Evolutionary conservation across 495 filamentous ascomycete genomes (phyloP).

Genomic region (Lindgomyces ingoldianus): DNA sequence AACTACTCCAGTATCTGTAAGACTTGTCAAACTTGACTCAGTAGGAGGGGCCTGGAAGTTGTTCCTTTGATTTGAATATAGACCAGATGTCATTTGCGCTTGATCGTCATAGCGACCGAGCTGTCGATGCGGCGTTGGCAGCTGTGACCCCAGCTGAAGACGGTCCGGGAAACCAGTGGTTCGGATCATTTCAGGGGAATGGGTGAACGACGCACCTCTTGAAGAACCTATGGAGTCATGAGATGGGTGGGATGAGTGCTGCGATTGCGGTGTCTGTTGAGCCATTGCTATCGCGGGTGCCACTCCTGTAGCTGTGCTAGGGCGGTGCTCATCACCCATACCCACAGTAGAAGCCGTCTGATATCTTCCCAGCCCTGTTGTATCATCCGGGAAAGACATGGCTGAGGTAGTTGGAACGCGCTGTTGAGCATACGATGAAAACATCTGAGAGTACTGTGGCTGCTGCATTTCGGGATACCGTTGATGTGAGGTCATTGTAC

Average conservation of each 20-base stretch:
- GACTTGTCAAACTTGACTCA: constrained; percentile 19
- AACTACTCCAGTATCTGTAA: constrained; percentile 10
- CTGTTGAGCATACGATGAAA: background rate
- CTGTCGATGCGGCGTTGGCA: background rate
- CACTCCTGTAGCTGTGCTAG: background rate
- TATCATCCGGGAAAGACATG: background rate
- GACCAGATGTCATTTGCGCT: background rate
- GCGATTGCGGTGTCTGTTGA: background rate
- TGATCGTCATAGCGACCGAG: constrained; percentile 1
- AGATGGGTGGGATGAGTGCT: background rate
- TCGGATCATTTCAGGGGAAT: constrained; percentile 6
- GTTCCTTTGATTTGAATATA: constrained; percentile 11
- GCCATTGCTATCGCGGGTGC: background rate
- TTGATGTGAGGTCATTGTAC: too few relatives aligned
- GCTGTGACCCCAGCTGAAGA: constrained; percentile 1
- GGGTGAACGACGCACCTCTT: constrained; percentile 11
- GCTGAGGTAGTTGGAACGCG: background rate
- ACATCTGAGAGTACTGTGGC: constrained; percentile 3
- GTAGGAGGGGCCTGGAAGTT: constrained; percentile 2
- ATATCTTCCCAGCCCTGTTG: background rate
- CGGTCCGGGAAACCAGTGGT: background rate
- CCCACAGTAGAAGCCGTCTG: background rate
- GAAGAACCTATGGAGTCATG: constrained; percentile 1
- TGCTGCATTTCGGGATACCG: too few relatives aligned
- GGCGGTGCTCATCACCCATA: constrained; percentile 1